Percentiles rank a stretch among this genome's conserved stretches.
phyloP scores from a whole-genome alignment of 345 rosid genomes.

The Lepidium didymum region DNA sequence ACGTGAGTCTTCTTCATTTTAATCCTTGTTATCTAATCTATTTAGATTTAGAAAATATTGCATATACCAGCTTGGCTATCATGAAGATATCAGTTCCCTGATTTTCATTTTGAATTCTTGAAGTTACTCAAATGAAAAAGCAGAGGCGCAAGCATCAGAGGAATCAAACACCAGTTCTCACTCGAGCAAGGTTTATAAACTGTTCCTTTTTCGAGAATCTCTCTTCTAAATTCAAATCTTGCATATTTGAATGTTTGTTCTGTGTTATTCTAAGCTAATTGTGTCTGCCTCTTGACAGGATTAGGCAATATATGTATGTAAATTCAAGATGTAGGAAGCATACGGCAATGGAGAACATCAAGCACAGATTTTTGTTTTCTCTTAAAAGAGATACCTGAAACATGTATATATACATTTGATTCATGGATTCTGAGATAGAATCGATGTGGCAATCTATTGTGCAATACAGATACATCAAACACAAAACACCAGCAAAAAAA shows the following conservation, averaged over 20 bases:
- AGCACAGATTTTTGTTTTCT: neutral
- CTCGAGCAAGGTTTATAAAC: constrained; percentile 35
- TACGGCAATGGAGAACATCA: constrained; percentile 2
- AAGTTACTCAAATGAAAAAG: constrained; percentile 81
- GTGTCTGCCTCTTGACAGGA: constrained; percentile 14
- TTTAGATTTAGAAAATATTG: neutral
- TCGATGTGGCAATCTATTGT: constrained; percentile 7
- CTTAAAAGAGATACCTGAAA: neutral
- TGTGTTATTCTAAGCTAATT: neutral
- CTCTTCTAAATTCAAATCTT: neutral
- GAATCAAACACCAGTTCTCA: constrained; percentile 42
- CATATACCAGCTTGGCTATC: neutral
- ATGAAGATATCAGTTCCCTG: neutral
- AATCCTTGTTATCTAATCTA: neutral
- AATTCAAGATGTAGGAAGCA: neutral
- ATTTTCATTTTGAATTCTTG: neutral
- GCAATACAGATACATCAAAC: constrained; percentile 16
- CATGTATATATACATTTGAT: constrained; percentile 8
- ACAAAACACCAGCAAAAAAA: neutral
- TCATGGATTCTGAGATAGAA: constrained; percentile 19
- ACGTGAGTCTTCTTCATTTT: constrained; percentile 43
- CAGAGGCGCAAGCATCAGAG: constrained; percentile 38
- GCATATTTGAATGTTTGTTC: neutral
- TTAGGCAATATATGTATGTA: neutral
- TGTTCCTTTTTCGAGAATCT: neutral